phyloP scores from a whole-genome alignment of 768 basidiomycete species.

The Leucosporidium scottii region DNA sequence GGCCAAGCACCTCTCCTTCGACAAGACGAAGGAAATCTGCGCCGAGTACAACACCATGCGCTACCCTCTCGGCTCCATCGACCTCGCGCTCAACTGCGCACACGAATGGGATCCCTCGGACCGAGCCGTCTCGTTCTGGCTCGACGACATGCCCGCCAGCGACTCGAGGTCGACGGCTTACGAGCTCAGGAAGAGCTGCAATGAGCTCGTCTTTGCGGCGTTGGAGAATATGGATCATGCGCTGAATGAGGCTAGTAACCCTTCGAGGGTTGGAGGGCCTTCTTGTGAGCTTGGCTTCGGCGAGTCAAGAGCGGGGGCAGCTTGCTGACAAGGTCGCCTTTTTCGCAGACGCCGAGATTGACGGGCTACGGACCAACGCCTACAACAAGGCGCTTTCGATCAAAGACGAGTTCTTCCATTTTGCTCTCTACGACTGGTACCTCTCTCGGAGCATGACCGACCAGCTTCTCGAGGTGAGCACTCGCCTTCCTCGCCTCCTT shows the following conservation, averaged over 20 bases:
- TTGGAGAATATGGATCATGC: constrained; percentile 67
- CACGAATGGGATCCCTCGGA: constrained; percentile 67
- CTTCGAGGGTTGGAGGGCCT: not conserved
- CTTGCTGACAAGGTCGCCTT: not conserved
- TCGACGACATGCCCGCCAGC: constrained; percentile 53
- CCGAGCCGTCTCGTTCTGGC: constrained; percentile 56
- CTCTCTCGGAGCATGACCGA: constrained; percentile 71
- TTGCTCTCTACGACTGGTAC: constrained; percentile 88
- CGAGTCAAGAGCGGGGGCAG: not conserved
- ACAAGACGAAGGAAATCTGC: constrained; percentile 75
- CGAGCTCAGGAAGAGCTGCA: constrained; percentile 63
- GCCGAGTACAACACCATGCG: constrained; percentile 80
- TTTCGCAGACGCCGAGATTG: constrained; percentile 51
- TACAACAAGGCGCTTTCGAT: constrained; percentile 78
- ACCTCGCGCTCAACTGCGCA: constrained; percentile 77
- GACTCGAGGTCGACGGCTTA: constrained; percentile 57
- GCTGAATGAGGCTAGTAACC: constrained; percentile 45
- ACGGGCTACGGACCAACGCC: constrained; percentile 70
- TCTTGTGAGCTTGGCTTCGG: constrained; percentile 2
- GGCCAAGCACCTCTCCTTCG: constrained; percentile 70
- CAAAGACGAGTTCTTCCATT: constrained; percentile 89
- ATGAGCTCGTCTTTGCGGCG: constrained; percentile 75
- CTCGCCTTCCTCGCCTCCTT: constrained; percentile 4
- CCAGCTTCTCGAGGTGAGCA: constrained; percentile 74
- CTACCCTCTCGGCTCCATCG: constrained; percentile 77